phyloP scores from a whole-genome alignment of 345 rosid species.

The Gossypium herbaceum region DNA sequence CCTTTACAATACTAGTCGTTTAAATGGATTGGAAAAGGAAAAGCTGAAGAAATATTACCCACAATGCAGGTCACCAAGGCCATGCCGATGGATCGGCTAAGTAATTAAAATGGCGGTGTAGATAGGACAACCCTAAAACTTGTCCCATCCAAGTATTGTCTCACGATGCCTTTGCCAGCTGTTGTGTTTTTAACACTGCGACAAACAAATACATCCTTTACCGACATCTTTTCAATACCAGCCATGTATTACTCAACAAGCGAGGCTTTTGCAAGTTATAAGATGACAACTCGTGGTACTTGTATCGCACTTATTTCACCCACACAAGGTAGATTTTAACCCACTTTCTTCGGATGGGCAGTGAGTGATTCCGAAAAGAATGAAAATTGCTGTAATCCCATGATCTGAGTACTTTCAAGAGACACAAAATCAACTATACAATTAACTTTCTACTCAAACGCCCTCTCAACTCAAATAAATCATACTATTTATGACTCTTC shows the following conservation, averaged over 20 bases:
- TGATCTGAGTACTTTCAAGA: no score
- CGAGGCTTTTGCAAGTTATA: background rate
- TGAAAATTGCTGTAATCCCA: no score
- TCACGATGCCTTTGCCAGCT: background rate
- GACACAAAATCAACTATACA: no score
- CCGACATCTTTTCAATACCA: conserved; percentile 7
- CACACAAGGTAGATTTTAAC: no score
- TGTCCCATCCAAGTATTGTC: conserved; percentile 4
- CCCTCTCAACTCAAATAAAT: no score
- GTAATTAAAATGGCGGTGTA: background rate
- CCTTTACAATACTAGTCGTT: background rate
- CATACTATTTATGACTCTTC: no score
- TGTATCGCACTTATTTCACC: background rate
- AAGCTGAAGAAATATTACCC: background rate
- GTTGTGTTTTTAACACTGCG: background rate
- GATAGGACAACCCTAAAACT: background rate
- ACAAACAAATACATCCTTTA: background rate
- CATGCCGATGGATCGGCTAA: background rate
- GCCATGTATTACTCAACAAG: no score
- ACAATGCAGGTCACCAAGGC: background rate
- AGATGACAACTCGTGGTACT: background rate
- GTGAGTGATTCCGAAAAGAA: no score
- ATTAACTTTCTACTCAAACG: no score
- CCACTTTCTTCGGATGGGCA: no score
- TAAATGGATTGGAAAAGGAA: background rate